These are phyloP conservation scores for Candida frijolesensis DNA, from an alignment of 1,139 yeast genomes.

Conservation along the genomic window DNA sequence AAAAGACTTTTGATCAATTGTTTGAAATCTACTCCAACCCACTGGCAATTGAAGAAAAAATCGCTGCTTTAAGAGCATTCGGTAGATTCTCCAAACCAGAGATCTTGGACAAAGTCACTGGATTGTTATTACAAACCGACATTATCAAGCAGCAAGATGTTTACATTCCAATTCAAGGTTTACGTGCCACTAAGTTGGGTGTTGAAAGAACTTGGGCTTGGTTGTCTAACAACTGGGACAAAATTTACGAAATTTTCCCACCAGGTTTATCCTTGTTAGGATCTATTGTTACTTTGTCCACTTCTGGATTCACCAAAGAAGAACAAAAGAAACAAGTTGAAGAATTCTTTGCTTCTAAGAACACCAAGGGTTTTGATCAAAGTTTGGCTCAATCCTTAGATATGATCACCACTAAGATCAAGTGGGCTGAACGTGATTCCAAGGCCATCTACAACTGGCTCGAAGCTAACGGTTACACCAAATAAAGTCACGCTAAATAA, in stretches of 20 bases:
- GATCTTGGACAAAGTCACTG: slow-evolving; percentile 62
- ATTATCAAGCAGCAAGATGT: slow-evolving; percentile 80
- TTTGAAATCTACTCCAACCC: slow-evolving; percentile 67
- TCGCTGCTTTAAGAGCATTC: slow-evolving; percentile 71
- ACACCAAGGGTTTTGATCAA: slow-evolving; percentile 75
- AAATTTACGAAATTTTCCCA: slow-evolving; percentile 64
- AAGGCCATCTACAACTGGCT: slow-evolving; percentile 58
- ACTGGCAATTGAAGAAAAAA: slow-evolving; percentile 69
- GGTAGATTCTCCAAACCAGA: slow-evolving; percentile 68
- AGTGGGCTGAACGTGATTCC: slow-evolving; percentile 69
- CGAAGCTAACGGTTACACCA: slow-evolving; percentile 43
- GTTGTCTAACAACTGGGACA: slow-evolving; percentile 76
- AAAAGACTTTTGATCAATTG: slow-evolving; percentile 63
- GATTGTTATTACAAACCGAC: slow-evolving; percentile 64
- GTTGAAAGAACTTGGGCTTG: slow-evolving; percentile 72
- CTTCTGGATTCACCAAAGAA: slow-evolving; percentile 65
- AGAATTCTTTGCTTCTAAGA: slow-evolving; percentile 58
- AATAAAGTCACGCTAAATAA: slow-evolving; percentile 13
- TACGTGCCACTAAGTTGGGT: slow-evolving; percentile 65
- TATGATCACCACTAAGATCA: slow-evolving; percentile 58
- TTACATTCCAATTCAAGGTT: slow-evolving; percentile 73
- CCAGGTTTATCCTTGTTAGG: slow-evolving; percentile 83
- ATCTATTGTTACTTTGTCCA: slow-evolving; percentile 61
- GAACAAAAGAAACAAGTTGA: slow-evolving; percentile 50
- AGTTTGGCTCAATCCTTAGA: slow-evolving; percentile 74